Base-by-base conservation (phyloP, 129 eudicot genomes). In the Chrysanthemum seticuspe region DNA sequence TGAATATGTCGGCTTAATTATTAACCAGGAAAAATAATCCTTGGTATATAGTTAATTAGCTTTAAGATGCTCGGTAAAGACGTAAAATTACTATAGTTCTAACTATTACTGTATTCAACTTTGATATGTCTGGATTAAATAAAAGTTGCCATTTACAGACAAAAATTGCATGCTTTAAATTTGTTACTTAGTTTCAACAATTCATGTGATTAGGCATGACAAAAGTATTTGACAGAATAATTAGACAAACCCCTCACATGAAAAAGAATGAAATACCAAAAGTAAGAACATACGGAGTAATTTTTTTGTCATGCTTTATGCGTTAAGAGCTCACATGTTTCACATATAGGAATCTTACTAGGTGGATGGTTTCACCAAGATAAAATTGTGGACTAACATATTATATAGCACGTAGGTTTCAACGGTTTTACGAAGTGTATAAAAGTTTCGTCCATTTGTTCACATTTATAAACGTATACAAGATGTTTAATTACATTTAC, bases 141-240 rank as follows among this genome's bases (percentile, higher is more conserved):
- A 6, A 40, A 40, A 40, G 47, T 40, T 40, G 10, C 47, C 47
- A 40, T 40, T 6, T 7, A 40, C 10, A 40, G 47, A 40, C 47
- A 40, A 40, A 40, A 40, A 40, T 6, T 40, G 9, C 10, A 40
- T 40, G 47, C 10, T 40, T 40, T 40, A 40, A 40, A 40, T 40
- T 36, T 40, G 47, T 40, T 40, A 40, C 47, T 40, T 40, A 40
- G 10, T 40, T 40, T 7, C 2, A 7, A 40, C 47, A 40, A 40
- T 40, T 56, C 61, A 56, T 60, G 65, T 60, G 65, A 60, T 60
- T 60, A 59, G 27, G 10, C 44, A 61, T 13, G 29, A 61, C 29
- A 25, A 23, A 60, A 2, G 2, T 60, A 60, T 25, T 60, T 4
- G 36, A 60, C 65, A 25, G 7, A 13, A 10, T 10, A 25, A 61